phyloP scores from a whole-genome alignment of 2,329 filamentous ascomycete genomes.

The Xylaria sp. region DNA sequence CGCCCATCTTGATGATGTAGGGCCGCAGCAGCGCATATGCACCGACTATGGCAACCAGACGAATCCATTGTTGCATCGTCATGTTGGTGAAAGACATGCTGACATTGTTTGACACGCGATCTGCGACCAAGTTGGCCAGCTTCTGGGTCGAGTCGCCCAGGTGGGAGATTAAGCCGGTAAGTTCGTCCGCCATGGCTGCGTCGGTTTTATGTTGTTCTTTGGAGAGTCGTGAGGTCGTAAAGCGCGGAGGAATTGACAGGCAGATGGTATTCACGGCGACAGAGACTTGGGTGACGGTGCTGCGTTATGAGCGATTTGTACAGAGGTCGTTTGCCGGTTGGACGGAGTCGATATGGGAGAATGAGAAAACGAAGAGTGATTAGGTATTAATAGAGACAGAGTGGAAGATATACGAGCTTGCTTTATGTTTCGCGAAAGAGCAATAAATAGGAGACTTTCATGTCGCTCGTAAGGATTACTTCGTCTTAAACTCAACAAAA shows the following conservation, averaged over 20 bases:
- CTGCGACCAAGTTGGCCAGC: constrained; percentile 26
- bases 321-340: background rate
- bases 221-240: background rate
- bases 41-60: constrained; percentile 65
- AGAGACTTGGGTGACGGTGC: background rate
- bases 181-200: constrained; percentile 29
- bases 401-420: background rate
- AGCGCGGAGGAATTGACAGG: background rate
- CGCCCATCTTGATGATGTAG: constrained; percentile 64
- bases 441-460: constrained; percentile 3
- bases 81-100: constrained; percentile 45
- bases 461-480: background rate
- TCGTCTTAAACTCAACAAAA: constrained; percentile 4
- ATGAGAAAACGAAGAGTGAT: background rate
- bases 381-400: background rate
- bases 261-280: background rate
- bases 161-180: constrained; percentile 29
- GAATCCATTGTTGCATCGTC: constrained; percentile 54
- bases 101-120: constrained; percentile 45
- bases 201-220: constrained; percentile 6
- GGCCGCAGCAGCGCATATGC: constrained; percentile 70
- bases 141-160: constrained; percentile 28
- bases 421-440: constrained; percentile 8
- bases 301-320: background rate
- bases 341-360: background rate